Conservation (phyloP, 352 stramenopile genomes). For the Hyaloperonospora brassicae region DNA sequence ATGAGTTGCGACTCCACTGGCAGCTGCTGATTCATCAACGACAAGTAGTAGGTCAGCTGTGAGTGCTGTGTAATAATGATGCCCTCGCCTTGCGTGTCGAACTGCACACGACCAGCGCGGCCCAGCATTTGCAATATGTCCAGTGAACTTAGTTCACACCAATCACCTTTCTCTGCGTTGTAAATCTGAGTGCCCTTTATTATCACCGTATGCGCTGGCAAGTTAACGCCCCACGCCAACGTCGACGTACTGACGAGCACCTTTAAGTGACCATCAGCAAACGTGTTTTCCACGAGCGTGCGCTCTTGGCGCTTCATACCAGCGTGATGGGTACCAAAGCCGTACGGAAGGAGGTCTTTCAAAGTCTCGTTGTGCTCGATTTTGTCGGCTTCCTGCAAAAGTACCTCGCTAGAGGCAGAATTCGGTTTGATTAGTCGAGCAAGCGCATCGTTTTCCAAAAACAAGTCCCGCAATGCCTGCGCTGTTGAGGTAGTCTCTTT, state of each 20-base stretch:
- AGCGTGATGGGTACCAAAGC: conserved; percentile 99
- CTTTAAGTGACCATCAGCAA: conserved; percentile 94
- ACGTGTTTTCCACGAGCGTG: conserved; percentile 98
- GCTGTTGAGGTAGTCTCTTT: conserved; percentile 97
- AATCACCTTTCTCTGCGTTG: conserved; percentile 95
- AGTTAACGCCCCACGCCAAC: conserved; percentile 99
- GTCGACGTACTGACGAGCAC: conserved; percentile 98
- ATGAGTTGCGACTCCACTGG: conserved; percentile 99
- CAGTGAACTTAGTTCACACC: conserved; percentile 96
- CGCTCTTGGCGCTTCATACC: conserved; percentile 96
- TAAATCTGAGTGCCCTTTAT: conserved; percentile 99
- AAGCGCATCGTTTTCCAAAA: conserved; percentile 93
- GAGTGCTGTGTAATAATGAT: conserved; percentile 99
- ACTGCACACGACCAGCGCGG: conserved; percentile 96
- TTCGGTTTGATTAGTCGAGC: conserved; percentile 85
- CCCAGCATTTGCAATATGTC: conserved; percentile 99
- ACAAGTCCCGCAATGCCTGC: conserved; percentile 93
- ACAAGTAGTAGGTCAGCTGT: conserved; percentile 99
- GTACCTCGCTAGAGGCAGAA: conserved; percentile 84
- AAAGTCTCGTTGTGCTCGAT: conserved; percentile 94
- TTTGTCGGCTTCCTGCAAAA: conserved; percentile 90
- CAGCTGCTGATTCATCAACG: conserved; percentile 98
- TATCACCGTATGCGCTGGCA: conserved; percentile 99
- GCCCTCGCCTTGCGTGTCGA: conserved; percentile 95
- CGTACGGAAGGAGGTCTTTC: conserved; percentile 97